Percentiles rank a stretch among this genome's conserved stretches.
These are phyloP conservation scores for Xylona heveae DNA, from an alignment of 495 filamentous ascomycete species.

Conservation along the genomic window DNA sequence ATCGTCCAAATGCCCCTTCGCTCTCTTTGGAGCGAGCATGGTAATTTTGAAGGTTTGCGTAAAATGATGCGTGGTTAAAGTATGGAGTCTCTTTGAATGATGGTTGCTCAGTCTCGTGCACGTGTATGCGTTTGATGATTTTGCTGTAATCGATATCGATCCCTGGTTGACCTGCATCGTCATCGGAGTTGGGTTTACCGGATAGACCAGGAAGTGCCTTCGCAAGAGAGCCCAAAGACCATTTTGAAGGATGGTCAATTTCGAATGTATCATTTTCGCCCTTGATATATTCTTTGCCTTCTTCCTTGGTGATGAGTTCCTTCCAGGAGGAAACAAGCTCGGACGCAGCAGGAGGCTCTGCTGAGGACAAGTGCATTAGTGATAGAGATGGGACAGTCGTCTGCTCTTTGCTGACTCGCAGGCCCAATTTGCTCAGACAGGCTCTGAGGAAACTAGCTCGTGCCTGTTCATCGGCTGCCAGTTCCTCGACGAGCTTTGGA, in stretches of 20 bases:
- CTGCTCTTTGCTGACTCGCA: conserved; percentile 49
- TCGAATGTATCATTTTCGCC: conserved; percentile 75
- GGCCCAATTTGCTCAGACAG: conserved; percentile 61
- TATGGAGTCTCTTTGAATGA: conserved; percentile 58
- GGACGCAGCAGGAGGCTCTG: conserved; percentile 37
- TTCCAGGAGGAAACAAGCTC: conserved; percentile 44
- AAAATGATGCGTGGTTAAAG: conserved; percentile 73
- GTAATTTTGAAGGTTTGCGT: conserved; percentile 46
- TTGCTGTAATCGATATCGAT: conserved; percentile 56
- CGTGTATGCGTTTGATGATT: conserved; percentile 48
- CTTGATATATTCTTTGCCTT: conserved; percentile 53
- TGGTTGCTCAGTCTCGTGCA: conserved; percentile 49
- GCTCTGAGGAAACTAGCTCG: conserved; percentile 63
- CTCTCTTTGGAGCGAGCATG: conserved; percentile 28
- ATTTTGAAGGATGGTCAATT: conserved; percentile 40
- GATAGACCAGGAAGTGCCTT: conserved; percentile 21
- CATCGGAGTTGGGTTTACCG: conserved; percentile 13
- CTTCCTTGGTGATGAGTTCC: conserved; percentile 45
- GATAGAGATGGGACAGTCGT: conserved; percentile 63
- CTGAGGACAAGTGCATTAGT: conserved; percentile 60
- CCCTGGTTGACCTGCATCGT: conserved; percentile 6
- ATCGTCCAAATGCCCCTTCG: conserved; percentile 47
- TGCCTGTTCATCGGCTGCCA: conserved; percentile 47
- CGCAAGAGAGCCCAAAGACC: conserved; percentile 34
- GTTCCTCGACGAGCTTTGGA: conserved; percentile 38